Base-by-base conservation (phyloP, 805 yeast species). In the Ogataea neopini region DNA sequence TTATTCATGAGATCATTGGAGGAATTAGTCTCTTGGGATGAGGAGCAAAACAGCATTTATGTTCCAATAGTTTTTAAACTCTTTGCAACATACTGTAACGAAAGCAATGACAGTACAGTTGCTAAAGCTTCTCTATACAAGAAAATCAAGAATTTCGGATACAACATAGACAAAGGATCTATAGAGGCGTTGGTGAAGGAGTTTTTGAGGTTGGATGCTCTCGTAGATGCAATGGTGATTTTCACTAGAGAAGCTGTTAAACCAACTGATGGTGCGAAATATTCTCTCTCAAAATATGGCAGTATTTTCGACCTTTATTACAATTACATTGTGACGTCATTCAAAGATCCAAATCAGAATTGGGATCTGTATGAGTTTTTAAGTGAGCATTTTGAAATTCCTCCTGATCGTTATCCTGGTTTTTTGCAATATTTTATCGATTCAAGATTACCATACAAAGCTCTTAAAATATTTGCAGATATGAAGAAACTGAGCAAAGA, bases 381-480 rank as follows among this genome's bases (percentile, higher is more conserved):
- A 38, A 77, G 78, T 56, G 69, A 74, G 53, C 74, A 77, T 44
- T 83, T 85, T 59, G 57, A 67, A 26, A 71, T 84, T 1, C 86
- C 90, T 0, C 76, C 67, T 53, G 83, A 81, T 4, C 67, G 77
- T 3, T 84, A 83, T 58, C 69, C 78, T 20, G 84, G 84, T 1
- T 67, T 83, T 2, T 75, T 86, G 70, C 65, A 73, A 52, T 77
- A 75, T 57, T 82, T 85, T 54, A 75, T 85, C 50, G 64, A 69
- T 8, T 65, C 76, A 13, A 73, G 72, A 22, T 68, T 86, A 29
- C 80, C 87, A 19, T 79, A 83, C 53, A 81, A 83, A 9, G 81
- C 91, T 1, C 70, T 84, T 44, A 65, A 74, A 22, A 73, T 86
- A 11, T 84, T 86, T 66, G 76, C 84, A 47, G 79, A 77, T 48